phyloP scores from a whole-genome alignment of 2,329 filamentous ascomycete species.

The Fusarium staphyleae region DNA sequence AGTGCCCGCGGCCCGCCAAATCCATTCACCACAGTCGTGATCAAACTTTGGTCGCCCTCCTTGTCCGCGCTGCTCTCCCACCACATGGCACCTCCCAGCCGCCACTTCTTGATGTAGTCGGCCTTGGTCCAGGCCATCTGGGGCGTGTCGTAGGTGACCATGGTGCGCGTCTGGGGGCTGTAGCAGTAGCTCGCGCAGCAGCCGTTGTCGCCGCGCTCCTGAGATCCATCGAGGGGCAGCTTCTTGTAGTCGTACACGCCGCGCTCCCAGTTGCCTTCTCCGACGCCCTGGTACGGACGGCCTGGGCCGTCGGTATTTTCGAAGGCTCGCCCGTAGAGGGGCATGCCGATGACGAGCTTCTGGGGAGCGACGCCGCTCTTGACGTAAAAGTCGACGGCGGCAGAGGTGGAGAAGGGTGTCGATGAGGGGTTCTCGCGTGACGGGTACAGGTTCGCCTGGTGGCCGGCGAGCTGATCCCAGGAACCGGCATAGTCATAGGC shows the following conservation, averaged over 20 bases:
- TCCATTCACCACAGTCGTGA: conserved; percentile 66
- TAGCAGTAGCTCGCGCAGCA: conserved; percentile 81
- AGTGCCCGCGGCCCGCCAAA: conserved; percentile 62
- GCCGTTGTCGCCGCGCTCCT: conserved; percentile 68
- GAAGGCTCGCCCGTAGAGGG: conserved; percentile 89
- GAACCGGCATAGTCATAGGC: conserved; percentile 87
- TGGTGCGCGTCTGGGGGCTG: conserved; percentile 63
- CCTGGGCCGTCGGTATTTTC: conserved; percentile 79
- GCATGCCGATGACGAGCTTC: conserved; percentile 91
- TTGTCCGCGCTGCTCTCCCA: conserved; percentile 90
- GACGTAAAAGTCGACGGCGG: conserved; percentile 76
- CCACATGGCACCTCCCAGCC: conserved; percentile 94
- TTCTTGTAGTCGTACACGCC: conserved; percentile 91
- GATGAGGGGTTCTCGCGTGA: conserved; percentile 61
- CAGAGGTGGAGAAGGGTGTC: conserved; percentile 80
- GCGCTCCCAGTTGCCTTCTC: conserved; percentile 82
- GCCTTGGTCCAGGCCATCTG: conserved; percentile 73
- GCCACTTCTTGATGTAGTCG: conserved; percentile 69
- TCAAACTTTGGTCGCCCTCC: conserved; percentile 69
- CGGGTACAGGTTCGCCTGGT: conserved; percentile 81
- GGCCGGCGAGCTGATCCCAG: conserved; percentile 76
- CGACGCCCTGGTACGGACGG: conserved; percentile 71
- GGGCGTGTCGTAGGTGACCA: conserved; percentile 83
- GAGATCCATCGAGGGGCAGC: conserved; percentile 72
- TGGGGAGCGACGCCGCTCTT: conserved; percentile 65